phyloP scores from a whole-genome alignment of 225 moss, liverwort and hornwort species.

The Antitrichia curtipendula region DNA sequence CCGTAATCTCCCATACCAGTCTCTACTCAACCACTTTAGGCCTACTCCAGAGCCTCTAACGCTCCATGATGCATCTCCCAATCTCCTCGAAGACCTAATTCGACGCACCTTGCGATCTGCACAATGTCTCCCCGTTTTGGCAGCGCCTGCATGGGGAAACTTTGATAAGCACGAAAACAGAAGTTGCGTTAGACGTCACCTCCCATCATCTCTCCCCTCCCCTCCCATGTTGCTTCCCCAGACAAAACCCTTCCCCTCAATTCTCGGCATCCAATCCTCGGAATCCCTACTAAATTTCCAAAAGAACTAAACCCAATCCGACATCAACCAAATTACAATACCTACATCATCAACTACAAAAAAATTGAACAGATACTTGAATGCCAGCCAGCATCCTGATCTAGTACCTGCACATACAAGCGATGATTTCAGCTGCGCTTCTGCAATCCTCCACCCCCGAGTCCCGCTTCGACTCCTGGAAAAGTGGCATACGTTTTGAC shows the following conservation, averaged over 20 bases:
- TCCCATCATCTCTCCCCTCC: neutral
- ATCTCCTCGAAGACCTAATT: neutral
- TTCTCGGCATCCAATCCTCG: neutral
- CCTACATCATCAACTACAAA: neutral
- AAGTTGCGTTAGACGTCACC: conserved; percentile 24
- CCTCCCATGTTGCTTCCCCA: neutral
- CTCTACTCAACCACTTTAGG: neutral
- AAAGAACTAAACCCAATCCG: neutral
- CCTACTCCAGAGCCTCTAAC: neutral
- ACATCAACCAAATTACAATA: neutral
- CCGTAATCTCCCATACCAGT: neutral
- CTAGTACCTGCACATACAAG: neutral
- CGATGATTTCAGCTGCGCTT: neutral
- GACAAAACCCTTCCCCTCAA: neutral
- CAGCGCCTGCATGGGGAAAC: conserved; percentile 30
- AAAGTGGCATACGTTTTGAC: neutral
- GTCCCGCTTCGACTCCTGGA: neutral
- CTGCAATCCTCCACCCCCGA: neutral
- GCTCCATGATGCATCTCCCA: neutral
- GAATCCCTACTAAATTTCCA: neutral
- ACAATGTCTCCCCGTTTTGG: conserved; percentile 10
- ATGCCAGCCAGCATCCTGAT: neutral
- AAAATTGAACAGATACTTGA: neutral
- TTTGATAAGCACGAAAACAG: conserved; percentile 29
- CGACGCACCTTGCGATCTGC: conserved; percentile 1